Conservation (phyloP, 2,329 filamentous ascomycete genomes). For the Thielaviopsis musarum region DNA sequence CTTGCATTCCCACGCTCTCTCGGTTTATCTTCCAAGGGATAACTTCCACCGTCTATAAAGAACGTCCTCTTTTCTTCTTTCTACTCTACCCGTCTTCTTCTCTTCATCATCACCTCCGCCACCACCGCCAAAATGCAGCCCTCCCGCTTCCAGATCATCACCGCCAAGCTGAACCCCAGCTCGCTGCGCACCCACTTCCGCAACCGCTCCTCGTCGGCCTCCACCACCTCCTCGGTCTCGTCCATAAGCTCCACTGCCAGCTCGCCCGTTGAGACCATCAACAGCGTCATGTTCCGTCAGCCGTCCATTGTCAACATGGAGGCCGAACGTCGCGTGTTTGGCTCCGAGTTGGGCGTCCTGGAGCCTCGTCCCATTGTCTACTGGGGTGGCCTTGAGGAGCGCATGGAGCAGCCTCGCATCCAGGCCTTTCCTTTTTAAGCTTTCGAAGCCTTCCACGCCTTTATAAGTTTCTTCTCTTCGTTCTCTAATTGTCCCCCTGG, state of each 20-base stretch:
- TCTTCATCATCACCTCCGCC: not conserved
- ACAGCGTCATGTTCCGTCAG: slow-evolving; percentile 41
- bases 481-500: slow-evolving; percentile 9
- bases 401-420: slow-evolving; percentile 22
- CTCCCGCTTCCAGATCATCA: slow-evolving; percentile 32
- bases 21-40: slow-evolving; percentile 6
- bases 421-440: slow-evolving; percentile 10
- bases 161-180: slow-evolving; percentile 32
- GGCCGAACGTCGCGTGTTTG: slow-evolving; percentile 37
- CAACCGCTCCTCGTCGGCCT: slow-evolving; percentile 28
- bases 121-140: slow-evolving; percentile 25
- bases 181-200: slow-evolving; percentile 34
- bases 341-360: slow-evolving; percentile 36
- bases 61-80: slow-evolving; percentile 18
- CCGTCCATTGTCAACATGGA: slow-evolving; percentile 40
- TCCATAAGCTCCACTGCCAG: slow-evolving; percentile 20
- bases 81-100: not conserved
- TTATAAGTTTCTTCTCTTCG: slow-evolving; percentile 1
- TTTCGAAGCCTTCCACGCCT: not conserved
- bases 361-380: slow-evolving; percentile 47
- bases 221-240: slow-evolving; percentile 13
- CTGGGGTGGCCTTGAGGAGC: slow-evolving; percentile 46
- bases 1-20: slow-evolving; percentile 5
- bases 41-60: not conserved
- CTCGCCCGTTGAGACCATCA: slow-evolving; percentile 33